Percentiles rank a stretch among this genome's conserved stretches.
These are phyloP conservation scores for Craterostigma plantagineum DNA, from an alignment of 257 asterid genomes.

Conservation along the genomic window DNA sequence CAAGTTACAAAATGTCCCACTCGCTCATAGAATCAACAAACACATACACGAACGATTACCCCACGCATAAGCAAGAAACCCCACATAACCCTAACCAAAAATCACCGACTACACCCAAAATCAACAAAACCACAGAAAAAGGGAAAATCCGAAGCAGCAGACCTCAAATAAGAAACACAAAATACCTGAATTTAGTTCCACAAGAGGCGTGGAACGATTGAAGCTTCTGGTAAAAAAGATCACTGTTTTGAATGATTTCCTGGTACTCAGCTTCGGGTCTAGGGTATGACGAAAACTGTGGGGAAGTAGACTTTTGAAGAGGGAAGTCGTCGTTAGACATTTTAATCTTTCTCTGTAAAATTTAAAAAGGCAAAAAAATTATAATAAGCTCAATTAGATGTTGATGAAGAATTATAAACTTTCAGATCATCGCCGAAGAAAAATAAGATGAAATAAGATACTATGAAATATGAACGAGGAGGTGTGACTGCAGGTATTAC, in stretches of 20 bases:
- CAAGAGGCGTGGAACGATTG: conserved; percentile 38
- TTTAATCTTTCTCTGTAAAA: conserved; percentile 6
- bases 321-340: conserved; percentile 37
- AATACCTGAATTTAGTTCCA: conserved; percentile 34
- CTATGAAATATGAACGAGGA: no score
- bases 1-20: no score
- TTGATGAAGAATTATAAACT: no score
- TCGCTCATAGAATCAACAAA: no score
- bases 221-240: conserved; percentile 50
- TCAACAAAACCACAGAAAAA: not conserved
- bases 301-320: conserved; percentile 13
- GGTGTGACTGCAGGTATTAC: no score
- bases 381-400: no score
- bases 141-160: not conserved
- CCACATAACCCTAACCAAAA: not conserved
- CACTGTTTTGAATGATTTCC: conserved; percentile 50
- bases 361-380: no score
- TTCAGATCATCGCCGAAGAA: no score
- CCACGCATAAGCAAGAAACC: no score
- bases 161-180: not conserved
- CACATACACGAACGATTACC: no score
- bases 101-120: not conserved
- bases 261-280: conserved; percentile 69
- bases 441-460: no score
- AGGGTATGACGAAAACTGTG: conserved; percentile 36